Evolutionary conservation across 495 filamentous ascomycete genomes (phyloP).

Genomic region (Chaetomium cochliodes): DNA sequence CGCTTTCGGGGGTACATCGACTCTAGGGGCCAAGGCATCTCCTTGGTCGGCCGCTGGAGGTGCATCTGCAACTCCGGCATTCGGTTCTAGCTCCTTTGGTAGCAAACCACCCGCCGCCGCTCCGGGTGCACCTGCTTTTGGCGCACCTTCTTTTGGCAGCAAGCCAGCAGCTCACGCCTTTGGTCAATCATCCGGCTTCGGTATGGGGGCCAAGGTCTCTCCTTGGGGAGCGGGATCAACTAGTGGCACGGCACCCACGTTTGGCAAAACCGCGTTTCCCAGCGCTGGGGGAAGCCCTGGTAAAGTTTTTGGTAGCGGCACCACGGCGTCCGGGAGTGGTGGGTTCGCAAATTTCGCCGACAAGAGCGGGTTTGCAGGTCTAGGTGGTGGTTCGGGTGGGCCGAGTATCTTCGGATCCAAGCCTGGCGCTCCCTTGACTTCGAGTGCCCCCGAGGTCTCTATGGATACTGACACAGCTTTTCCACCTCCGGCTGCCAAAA

Average conservation of each 20-base stretch:
- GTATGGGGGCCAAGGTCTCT: constrained; percentile 38
- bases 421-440: constrained; percentile 41
- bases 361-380: constrained; percentile 56
- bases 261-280: constrained; percentile 43
- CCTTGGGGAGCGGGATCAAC: constrained; percentile 44
- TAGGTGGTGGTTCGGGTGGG: constrained; percentile 40
- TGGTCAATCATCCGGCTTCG: constrained; percentile 47
- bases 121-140: constrained; percentile 32
- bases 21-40: constrained; percentile 42
- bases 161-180: constrained; percentile 49
- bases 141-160: constrained; percentile 38
- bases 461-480: constrained; percentile 47
- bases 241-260: constrained; percentile 34
- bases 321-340: constrained; percentile 33
- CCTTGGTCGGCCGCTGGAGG: constrained; percentile 39
- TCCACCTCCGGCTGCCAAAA: constrained; percentile 36
- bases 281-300: constrained; percentile 21
- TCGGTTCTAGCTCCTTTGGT: constrained; percentile 44
- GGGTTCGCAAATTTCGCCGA: constrained; percentile 62
- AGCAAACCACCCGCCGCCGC: constrained; percentile 35
- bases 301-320: constrained; percentile 40
- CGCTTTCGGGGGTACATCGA: constrained; percentile 43
- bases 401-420: constrained; percentile 53
- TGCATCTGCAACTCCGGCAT: constrained; percentile 36
- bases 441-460: constrained; percentile 38